Conservation (phyloP, 1,139 yeast species). For the Nadsonia starkeyi-henricii region DNA sequence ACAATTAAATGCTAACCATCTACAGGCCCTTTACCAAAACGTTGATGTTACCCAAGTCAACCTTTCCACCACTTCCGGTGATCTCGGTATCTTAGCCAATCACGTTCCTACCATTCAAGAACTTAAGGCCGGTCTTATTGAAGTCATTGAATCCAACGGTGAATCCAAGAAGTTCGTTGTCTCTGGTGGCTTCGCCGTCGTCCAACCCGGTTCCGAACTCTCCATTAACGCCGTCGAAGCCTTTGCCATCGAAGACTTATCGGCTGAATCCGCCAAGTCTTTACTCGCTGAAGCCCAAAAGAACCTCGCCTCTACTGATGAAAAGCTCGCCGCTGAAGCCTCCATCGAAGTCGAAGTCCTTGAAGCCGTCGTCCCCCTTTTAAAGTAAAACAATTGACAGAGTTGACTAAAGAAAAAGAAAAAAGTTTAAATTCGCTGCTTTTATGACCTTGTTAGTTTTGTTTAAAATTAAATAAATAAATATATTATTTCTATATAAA, state of each 20-base stretch:
- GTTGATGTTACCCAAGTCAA: slow-evolving; percentile 58
- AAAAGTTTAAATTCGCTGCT: neutral
- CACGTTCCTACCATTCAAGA: slow-evolving; percentile 98
- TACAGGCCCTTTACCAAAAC: slow-evolving; percentile 3
- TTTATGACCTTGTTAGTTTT: neutral
- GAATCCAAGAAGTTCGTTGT: slow-evolving; percentile 72
- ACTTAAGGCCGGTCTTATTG: slow-evolving; percentile 91
- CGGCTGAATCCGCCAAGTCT: slow-evolving; percentile 62
- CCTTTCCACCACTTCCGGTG: slow-evolving; percentile 92
- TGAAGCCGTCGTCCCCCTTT: slow-evolving; percentile 83
- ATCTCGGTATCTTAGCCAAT: slow-evolving; percentile 92
- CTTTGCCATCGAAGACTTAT: slow-evolving; percentile 80
- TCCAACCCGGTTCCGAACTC: slow-evolving; percentile 86
- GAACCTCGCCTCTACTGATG: slow-evolving; percentile 72
- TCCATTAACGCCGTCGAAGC: slow-evolving; percentile 95
- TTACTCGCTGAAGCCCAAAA: slow-evolving; percentile 91
- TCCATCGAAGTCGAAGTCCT: slow-evolving; percentile 89
- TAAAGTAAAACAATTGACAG: slow-evolving; percentile 43
- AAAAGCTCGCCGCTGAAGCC: slow-evolving; percentile 86
- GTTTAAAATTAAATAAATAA: too few species aligned
- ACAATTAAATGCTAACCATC: neutral
- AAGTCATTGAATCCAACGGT: slow-evolving; percentile 71
- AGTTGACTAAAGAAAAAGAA: neutral
- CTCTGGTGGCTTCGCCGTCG: slow-evolving; percentile 95
- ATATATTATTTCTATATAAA: too few species aligned